These are phyloP conservation scores for Dothideomycetes sp. DNA, from an alignment of 2,329 filamentous ascomycete species.

Conservation along the genomic window DNA sequence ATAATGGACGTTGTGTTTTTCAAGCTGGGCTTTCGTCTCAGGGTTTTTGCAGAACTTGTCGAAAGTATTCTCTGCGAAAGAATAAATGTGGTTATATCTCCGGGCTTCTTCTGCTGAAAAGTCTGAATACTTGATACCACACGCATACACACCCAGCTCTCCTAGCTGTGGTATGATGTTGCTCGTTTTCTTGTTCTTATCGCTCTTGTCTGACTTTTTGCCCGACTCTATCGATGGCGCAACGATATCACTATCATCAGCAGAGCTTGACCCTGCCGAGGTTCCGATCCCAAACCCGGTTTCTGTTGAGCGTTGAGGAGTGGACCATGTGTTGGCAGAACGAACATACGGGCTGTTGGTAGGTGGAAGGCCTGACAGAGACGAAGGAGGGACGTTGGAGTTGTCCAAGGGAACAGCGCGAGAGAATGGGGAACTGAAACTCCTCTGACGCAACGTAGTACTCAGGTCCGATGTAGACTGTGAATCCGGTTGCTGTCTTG, in stretches of 20 bases:
- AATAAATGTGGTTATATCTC: slow-evolving; percentile 88
- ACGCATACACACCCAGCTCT: slow-evolving; percentile 70
- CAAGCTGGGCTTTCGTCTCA: slow-evolving; percentile 65
- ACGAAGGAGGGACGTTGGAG: slow-evolving; percentile 35
- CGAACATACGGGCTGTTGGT: not conserved
- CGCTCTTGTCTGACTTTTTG: slow-evolving; percentile 48
- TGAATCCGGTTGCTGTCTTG: slow-evolving; percentile 36
- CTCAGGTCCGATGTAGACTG: slow-evolving; percentile 11
- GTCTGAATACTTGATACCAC: slow-evolving; percentile 70
- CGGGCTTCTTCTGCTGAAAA: slow-evolving; percentile 72
- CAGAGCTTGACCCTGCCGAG: slow-evolving; percentile 48
- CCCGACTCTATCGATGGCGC: slow-evolving; percentile 45
- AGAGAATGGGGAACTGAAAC: slow-evolving; percentile 67
- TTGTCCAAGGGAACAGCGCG: slow-evolving; percentile 53
- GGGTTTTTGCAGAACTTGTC: slow-evolving; percentile 66
- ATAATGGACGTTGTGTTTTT: slow-evolving; percentile 83
- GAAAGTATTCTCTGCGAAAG: slow-evolving; percentile 84
- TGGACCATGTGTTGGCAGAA: slow-evolving; percentile 32
- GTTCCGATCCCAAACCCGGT: slow-evolving; percentile 14
- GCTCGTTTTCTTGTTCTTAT: slow-evolving; percentile 42
- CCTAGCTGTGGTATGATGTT: slow-evolving; percentile 80
- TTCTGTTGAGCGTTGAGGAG: slow-evolving; percentile 37
- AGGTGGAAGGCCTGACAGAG: slow-evolving; percentile 16
- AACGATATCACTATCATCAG: slow-evolving; percentile 67
- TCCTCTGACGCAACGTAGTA: slow-evolving; percentile 40